phyloP scores from a whole-genome alignment of 202 grass and related monocot genomes.

The Cymbopogon flexuosus region DNA sequence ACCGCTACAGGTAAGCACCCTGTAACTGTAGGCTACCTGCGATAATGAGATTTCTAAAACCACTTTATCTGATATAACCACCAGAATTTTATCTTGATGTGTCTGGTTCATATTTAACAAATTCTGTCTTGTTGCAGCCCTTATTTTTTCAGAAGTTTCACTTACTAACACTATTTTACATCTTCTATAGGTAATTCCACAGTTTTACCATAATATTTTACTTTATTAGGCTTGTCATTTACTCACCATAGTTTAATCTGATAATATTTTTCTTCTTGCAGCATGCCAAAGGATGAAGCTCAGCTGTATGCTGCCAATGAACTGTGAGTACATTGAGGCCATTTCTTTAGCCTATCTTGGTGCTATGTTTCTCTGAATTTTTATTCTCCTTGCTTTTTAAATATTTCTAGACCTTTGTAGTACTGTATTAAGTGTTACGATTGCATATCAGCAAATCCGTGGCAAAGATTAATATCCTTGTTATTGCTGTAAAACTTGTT shows the following conservation, averaged over 20 bases:
- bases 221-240: slow-evolving; percentile 10
- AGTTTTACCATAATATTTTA: neutral
- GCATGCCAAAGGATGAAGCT: slow-evolving; percentile 98
- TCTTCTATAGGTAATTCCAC: slow-evolving; percentile 85
- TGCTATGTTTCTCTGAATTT: slow-evolving; percentile 2
- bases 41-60: neutral
- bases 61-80: neutral
- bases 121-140: slow-evolving; percentile 55
- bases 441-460: neutral
- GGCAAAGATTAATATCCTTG: neutral
- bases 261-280: slow-evolving; percentile 39
- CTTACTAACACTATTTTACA: slow-evolving; percentile 67
- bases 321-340: slow-evolving; percentile 54
- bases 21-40: slow-evolving; percentile 12
- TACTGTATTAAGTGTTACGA: neutral
- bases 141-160: slow-evolving; percentile 72
- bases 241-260: neutral
- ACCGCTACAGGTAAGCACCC: slow-evolving; percentile 50
- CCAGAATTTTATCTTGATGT: neutral
- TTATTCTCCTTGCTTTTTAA: neutral
- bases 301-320: slow-evolving; percentile 74
- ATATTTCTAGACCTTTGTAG: slow-evolving; percentile 21
- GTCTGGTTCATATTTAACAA: neutral
- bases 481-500: neutral
- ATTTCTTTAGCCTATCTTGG: slow-evolving; percentile 18